Evolutionary conservation across 2,329 filamentous ascomycete genomes (phyloP), one percentile per base, ranked within the genome.

Genomic region (Talaromyces funiculosus): DNA sequence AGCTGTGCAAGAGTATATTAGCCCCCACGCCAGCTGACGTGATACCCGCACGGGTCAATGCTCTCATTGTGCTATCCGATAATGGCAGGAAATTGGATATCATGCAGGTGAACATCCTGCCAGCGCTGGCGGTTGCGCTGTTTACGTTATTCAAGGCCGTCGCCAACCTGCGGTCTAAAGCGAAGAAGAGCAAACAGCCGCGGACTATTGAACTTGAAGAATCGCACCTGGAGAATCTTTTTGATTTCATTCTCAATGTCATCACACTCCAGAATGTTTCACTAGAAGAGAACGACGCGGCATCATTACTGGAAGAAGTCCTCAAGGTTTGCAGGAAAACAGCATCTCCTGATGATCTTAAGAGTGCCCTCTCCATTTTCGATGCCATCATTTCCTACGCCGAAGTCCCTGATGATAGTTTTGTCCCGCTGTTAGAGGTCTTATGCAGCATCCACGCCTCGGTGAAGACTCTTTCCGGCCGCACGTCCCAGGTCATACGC

Each of bases 401-500:
- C n/a, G 68, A 74, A 62, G 68, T 78, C 2, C 75, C 75, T 3
- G 68, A 75, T 43, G 62, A 64, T 60, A 76, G 71, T 57, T 75
- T 77, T 51, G 61, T 69, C 37, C 65, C 69, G 29, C 64, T 78
- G 53, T 64, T 78, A 29, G 75, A 78, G 59, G 74, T 78, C 33
- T 66, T 78, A 37, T 78, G 75, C 68, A 77, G 74, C 61, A 78
- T 78, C 26, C 75, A 77, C 66, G 73, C 74, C 37, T 77, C 75
- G 20, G 75, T 78, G 31, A 77, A 75, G 60, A 70, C 75, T 35
- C 64, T 78, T 22, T 75, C 75, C 33, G 75, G 75, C 4, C 75
- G 75, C 24, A 78, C 75, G 1, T 76, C 75, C 16, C 68, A 74
- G 57, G 74, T 73, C 29, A 75, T 77, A 33, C 73, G 75, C 40